Conservation (phyloP, 768 basidiomycete genomes). For the Boletellus ananas region DNA sequence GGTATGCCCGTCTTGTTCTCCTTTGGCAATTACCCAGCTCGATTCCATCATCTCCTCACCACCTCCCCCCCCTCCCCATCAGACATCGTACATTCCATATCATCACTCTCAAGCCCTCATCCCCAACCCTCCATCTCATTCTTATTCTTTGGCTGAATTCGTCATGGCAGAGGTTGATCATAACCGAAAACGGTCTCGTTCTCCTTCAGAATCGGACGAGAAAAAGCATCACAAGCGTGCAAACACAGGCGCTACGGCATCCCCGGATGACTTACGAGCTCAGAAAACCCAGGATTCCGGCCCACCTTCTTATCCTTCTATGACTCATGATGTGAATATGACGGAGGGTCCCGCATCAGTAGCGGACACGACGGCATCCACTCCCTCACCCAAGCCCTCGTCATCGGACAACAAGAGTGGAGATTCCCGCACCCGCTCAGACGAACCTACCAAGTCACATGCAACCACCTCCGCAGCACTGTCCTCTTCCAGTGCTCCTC, state of each 20-base stretch:
- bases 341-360: slow-evolving; percentile 39
- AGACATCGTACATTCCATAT: slow-evolving; percentile 44
- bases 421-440: slow-evolving; percentile 32
- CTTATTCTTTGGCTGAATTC: slow-evolving; percentile 49
- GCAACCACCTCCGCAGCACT: slow-evolving; percentile 46
- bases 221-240: slow-evolving; percentile 79
- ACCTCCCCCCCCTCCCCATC: slow-evolving; percentile 49
- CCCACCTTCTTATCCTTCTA: slow-evolving; percentile 36
- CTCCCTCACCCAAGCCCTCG: slow-evolving; percentile 51
- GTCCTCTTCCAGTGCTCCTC: slow-evolving; percentile 44
- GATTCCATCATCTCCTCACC: slow-evolving; percentile 54
- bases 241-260: slow-evolving; percentile 68
- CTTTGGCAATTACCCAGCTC: slow-evolving; percentile 47
- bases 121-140: slow-evolving; percentile 36
- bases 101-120: slow-evolving; percentile 45
- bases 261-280: slow-evolving; percentile 58
- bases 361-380: slow-evolving; percentile 49
- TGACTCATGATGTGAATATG: slow-evolving; percentile 63
- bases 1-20: slow-evolving; percentile 35
- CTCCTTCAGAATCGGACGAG: slow-evolving; percentile 76
- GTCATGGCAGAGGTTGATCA: slow-evolving; percentile 85
- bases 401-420: slow-evolving; percentile 43
- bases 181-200: slow-evolving; percentile 83
- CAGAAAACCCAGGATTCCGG: slow-evolving; percentile 45
- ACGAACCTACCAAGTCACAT: slow-evolving; percentile 38